Conservation (phyloP, 192 early-diverging fungal species). For the Anaeromyces robustus region DNA sequence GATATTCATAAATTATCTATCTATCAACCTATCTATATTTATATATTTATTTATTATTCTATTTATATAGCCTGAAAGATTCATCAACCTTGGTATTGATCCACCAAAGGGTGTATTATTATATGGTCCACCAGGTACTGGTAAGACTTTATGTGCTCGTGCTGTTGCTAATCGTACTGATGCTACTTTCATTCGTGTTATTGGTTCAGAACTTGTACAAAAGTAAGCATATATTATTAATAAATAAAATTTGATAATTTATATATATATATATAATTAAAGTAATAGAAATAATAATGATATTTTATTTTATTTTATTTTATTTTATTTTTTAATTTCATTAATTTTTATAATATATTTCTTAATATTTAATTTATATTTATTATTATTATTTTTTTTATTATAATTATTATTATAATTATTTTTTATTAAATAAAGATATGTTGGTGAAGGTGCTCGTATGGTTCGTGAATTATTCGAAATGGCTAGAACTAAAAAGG, state of each 20-base stretch:
- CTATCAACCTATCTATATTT: neutral
- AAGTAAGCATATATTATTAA: conserved; percentile 21
- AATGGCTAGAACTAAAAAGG: conserved; percentile 99
- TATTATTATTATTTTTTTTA: neutral
- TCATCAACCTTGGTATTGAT: conserved; percentile 95
- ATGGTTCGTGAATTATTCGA: conserved; percentile 99
- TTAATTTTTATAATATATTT: too few relatives aligned
- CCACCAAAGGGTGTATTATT: conserved; percentile 97
- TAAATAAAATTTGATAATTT: neutral
- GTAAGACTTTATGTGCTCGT: conserved; percentile 93
- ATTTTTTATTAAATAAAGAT: conserved; percentile 16
- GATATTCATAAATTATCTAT: too few relatives aligned
- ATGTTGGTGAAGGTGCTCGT: conserved; percentile 96
- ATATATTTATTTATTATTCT: neutral
- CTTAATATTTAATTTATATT: too few relatives aligned
- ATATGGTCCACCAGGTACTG: conserved; percentile 92
- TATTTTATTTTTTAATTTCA: too few relatives aligned
- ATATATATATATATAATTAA: too few relatives aligned
- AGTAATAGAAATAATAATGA: too few relatives aligned
- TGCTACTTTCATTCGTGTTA: conserved; percentile 98
- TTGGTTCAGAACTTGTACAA: conserved; percentile 98
- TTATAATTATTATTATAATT: neutral
- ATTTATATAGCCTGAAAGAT: conserved; percentile 64
- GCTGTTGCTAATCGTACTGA: conserved; percentile 98
- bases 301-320: too few relatives aligned